Evolutionary conservation across 192 early-diverging fungal species (phyloP), one percentile per base, ranked within the genome.

Genomic region (Gryganskiella cystojenkinii): DNA sequence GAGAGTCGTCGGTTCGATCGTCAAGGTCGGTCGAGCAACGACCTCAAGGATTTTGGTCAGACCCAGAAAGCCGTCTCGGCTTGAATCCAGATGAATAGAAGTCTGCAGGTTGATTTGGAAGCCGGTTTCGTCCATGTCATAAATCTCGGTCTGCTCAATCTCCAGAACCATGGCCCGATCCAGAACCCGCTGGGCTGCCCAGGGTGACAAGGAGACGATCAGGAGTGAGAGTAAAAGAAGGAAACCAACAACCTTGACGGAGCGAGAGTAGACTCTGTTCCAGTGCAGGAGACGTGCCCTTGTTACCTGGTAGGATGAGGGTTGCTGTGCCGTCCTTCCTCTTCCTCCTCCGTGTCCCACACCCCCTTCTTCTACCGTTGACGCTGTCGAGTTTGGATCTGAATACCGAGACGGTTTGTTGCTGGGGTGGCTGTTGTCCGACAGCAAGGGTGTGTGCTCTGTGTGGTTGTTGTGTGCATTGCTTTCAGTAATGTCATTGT

Each of bases 31-130:
- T 6, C 55, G 54, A 30, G 69, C 63, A 19, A 58, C 9, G 3
- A 31, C 28, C 40, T 61, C 60, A 1, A 78, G 20, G 4, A 69
- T 9, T 0, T 37, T 44, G 10, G 74, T 64, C 7, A 78, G 40
- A 2, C 74, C 74, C 19, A 63, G 52, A 56, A 78, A 53, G 11
- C 74, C 74, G 37, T 78, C 74, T 3, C 68, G 55, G 31, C 46
- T 1, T 11, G 66, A 20, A 46, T 78, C 74, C 3, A 78, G 59
- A 19, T 47, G 40, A 8, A 78, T 37, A 13, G 61, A 64, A 14
- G 65, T 69, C 49, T 59, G 15, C 46, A 78, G 55, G 42, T 33
- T 45, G 40, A 78, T 60, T 55, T 78, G 74, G 56, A 78, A 78
- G 43, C 74, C 74, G 11, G 74, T 54, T 17, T 78, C 30, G 33